phyloP scores from a whole-genome alignment of 2,329 filamentous ascomycete genomes.

The Cladosporium austrohemisphaericum region DNA sequence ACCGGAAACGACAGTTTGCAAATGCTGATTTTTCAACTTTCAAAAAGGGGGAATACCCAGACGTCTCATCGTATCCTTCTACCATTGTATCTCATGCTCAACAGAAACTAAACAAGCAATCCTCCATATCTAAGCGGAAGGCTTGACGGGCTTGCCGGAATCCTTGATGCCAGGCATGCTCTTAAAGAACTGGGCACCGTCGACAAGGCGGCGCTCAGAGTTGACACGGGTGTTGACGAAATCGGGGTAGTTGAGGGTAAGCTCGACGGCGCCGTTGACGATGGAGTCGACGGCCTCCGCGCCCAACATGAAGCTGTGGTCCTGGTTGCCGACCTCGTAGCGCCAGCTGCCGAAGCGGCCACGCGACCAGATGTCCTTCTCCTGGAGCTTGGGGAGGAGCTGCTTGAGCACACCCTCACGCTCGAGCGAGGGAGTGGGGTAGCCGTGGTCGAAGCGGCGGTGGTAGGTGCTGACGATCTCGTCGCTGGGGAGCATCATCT shows the following conservation, averaged over 20 bases:
- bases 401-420: slow-evolving; percentile 90
- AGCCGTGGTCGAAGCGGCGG: slow-evolving; percentile 96
- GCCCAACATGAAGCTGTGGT: slow-evolving; percentile 96
- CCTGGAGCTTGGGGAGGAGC: slow-evolving; percentile 88
- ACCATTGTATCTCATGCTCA: too few species aligned
- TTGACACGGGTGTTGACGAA: slow-evolving; percentile 81
- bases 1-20: too few species aligned
- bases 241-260: slow-evolving; percentile 94
- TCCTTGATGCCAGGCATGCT: slow-evolving; percentile 20
- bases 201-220: slow-evolving; percentile 59
- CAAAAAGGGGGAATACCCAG: too few species aligned
- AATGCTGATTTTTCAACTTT: too few species aligned
- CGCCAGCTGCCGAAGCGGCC: slow-evolving; percentile 97
- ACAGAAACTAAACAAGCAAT: too few species aligned
- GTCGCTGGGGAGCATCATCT: slow-evolving; percentile 86
- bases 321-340: slow-evolving; percentile 96
- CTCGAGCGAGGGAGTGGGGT: slow-evolving; percentile 92
- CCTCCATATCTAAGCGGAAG: neutral
- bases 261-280: slow-evolving; percentile 80
- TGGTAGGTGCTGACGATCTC: slow-evolving; percentile 98
- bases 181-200: slow-evolving; percentile 59
- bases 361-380: slow-evolving; percentile 87
- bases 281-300: slow-evolving; percentile 91
- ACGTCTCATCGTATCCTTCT: too few species aligned
- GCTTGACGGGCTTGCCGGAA: neutral